Percentiles rank a stretch among this genome's conserved stretches.
These are phyloP conservation scores for Lactuca sativa DNA, from an alignment of 129 eudicot species.

Conservation along the genomic window DNA sequence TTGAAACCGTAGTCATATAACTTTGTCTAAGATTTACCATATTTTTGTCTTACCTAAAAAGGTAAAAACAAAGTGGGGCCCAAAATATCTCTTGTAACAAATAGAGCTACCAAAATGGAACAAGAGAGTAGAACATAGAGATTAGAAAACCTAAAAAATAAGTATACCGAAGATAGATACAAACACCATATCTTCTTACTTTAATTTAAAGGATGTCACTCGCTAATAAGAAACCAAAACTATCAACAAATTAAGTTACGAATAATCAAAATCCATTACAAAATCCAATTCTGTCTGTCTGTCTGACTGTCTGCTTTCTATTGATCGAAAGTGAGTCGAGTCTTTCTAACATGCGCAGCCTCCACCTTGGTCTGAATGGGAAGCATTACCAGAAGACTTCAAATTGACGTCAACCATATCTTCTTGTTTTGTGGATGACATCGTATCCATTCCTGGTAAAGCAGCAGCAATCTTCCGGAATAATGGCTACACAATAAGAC, in stretches of 20 bases:
- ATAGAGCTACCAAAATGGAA: neutral
- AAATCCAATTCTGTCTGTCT: neutral
- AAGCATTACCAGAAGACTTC: slow-evolving; percentile 55
- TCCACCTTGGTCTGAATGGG: slow-evolving; percentile 74
- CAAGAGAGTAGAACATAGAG: neutral
- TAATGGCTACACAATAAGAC: slow-evolving; percentile 49
- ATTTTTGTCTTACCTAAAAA: too few species aligned
- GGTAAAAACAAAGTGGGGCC: too few species aligned
- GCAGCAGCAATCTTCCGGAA: slow-evolving; percentile 89
- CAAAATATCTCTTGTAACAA: neutral
- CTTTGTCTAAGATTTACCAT: too few species aligned
- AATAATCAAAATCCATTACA: slow-evolving; percentile 20
- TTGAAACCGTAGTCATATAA: too few species aligned
- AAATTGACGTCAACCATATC: slow-evolving; percentile 95
- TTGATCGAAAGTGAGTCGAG: neutral
- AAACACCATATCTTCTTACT: slow-evolving; percentile 26
- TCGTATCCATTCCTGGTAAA: slow-evolving; percentile 91
- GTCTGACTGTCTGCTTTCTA: neutral
- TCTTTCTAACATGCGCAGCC: slow-evolving; percentile 69
- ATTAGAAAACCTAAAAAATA: slow-evolving; percentile 1
- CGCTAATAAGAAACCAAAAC: slow-evolving; percentile 17
- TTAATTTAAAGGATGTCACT: slow-evolving; percentile 13
- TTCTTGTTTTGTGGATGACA: slow-evolving; percentile 75
- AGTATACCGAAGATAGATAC: slow-evolving; percentile 31
- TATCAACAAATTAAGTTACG: slow-evolving; percentile 30